Evolutionary conservation across 2,329 filamentous ascomycete genomes (phyloP).

Genomic region (Colletotrichum spinosum): DNA sequence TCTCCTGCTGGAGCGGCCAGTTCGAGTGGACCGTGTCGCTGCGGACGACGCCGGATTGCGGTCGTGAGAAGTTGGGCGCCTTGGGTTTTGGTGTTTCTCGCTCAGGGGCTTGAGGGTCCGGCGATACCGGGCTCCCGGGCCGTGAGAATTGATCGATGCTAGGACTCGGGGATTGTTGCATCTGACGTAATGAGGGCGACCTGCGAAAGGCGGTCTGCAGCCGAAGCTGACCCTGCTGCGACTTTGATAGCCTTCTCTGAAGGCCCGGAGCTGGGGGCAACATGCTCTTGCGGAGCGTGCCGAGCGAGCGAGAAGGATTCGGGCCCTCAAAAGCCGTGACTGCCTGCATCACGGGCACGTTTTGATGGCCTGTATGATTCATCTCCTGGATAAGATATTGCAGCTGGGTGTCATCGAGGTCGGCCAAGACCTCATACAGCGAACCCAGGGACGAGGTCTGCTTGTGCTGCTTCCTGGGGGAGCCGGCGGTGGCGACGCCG

Average conservation of each 20-base stretch:
- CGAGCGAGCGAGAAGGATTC: slow-evolving; percentile 3
- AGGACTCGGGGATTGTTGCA: not conserved
- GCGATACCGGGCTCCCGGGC: not conserved
- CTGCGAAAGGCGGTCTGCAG: slow-evolving; percentile 28
- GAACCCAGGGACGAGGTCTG: slow-evolving; percentile 26
- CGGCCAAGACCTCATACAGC: slow-evolving; percentile 33
- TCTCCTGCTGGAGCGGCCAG: not conserved
- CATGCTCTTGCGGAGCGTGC: slow-evolving; percentile 6
- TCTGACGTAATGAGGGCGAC: slow-evolving; percentile 16
- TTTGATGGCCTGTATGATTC: slow-evolving; percentile 34
- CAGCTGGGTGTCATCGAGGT: slow-evolving; percentile 34
- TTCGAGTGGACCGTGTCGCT: not conserved
- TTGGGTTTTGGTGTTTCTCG: not conserved
- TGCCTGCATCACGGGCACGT: slow-evolving; percentile 32
- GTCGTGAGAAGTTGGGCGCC: not conserved
- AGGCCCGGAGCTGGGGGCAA: slow-evolving; percentile 5
- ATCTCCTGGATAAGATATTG: slow-evolving; percentile 38
- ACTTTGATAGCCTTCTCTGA: slow-evolving; percentile 28
- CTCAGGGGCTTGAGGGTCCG: slow-evolving; percentile 1
- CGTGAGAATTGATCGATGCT: not conserved
- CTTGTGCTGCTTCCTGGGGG: slow-evolving; percentile 17
- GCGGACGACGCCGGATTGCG: not conserved
- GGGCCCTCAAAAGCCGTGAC: slow-evolving; percentile 28
- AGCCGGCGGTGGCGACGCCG: not conserved
- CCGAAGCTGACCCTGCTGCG: slow-evolving; percentile 26